Evolutionary conservation across 139 green algal species (phyloP).

Genomic region (Nannochloris sp.): DNA sequence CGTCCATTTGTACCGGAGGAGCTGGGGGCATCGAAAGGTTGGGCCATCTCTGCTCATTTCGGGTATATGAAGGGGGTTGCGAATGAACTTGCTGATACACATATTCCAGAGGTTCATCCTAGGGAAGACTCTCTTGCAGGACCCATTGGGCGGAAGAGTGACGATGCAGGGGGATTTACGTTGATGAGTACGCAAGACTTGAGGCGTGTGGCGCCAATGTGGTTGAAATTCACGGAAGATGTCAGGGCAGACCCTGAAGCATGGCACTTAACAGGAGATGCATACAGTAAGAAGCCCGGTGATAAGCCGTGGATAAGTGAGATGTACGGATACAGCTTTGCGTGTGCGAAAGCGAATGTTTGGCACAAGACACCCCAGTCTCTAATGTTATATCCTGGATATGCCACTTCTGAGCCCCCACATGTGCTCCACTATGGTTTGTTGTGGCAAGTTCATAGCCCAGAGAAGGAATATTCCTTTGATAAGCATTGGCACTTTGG

Average conservation of each 20-base stretch:
- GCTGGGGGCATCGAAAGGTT: slow-evolving; percentile 17
- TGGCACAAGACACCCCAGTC: slow-evolving; percentile 64
- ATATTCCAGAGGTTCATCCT: slow-evolving; percentile 37
- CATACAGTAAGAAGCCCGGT: slow-evolving; percentile 29
- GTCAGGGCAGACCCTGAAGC: slow-evolving; percentile 28
- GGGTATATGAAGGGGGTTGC: slow-evolving; percentile 36
- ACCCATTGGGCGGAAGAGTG: slow-evolving; percentile 23
- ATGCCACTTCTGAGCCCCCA: slow-evolving; percentile 34
- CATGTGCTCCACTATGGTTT: slow-evolving; percentile 86
- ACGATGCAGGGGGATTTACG: slow-evolving; percentile 71
- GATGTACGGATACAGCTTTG: slow-evolving; percentile 71
- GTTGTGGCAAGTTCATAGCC: slow-evolving; percentile 19
- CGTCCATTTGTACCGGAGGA: slow-evolving; percentile 25
- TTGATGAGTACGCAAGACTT: slow-evolving; percentile 71
- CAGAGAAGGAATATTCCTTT: slow-evolving; percentile 34
- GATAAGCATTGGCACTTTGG: slow-evolving; percentile 79
- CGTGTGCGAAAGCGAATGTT: slow-evolving; percentile 51
- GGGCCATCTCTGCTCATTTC: slow-evolving; percentile 29
- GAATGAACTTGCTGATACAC: slow-evolving; percentile 37
- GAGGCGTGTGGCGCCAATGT: slow-evolving; percentile 53
- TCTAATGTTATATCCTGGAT: slow-evolving; percentile 77
- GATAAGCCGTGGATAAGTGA: slow-evolving; percentile 34
- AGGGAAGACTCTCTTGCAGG: slow-evolving; percentile 56
- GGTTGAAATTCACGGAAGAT: slow-evolving; percentile 61
- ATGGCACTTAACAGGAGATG: slow-evolving; percentile 46